Base-by-base conservation (phyloP, 352 stramenopile species). In the Globisporangium spinosum region DNA sequence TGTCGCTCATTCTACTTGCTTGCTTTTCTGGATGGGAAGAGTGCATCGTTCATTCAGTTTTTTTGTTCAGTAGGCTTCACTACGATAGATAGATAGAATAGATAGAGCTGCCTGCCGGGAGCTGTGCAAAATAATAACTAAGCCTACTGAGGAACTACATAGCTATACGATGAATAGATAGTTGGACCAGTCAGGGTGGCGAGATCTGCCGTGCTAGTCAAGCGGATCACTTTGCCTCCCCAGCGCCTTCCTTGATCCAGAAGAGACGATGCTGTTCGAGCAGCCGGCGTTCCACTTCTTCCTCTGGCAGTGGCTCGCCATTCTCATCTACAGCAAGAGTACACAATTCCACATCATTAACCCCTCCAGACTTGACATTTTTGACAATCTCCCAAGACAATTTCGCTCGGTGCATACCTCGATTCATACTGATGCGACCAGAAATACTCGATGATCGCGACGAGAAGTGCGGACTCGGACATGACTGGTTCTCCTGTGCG, bases 241-340 rank as follows among this genome's bases (percentile, higher is more conserved):
- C 60, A 2, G 83, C 83, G 23, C 80, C 83, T 75, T 91, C 83
- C 45, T 82, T 76, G 71, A 91, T 91, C 83, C 83, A 91, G 57
- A 91, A 91, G n/a, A 85, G 75, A 20, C 83, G 80, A 35, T 91
- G 83, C 51, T 91, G 82, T 54, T 89, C 80, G 60, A 89, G 61
- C 55, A 91, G 67, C 3, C 73, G 79, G 22, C 67, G 80, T 64
- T 91, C 79, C 8, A 85, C 67, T 53, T 85, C 68, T 62, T 79
- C 67, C 43, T 72, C 73, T 27, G 71, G 68, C 72, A 62, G 58
- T 54, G 8, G 61, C 40, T 51, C 56, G 17, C 12, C 22, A n/a
- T 54, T 55, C 13, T 72, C 65, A 38, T 72, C 71, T 72, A 32
- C 43, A 49, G 7, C 59, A 59, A 40, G 38, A 66, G 22, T 43